Evolutionary conservation across 129 eudicot genomes (phyloP).

Genomic region (Helianthus tuberosus): DNA sequence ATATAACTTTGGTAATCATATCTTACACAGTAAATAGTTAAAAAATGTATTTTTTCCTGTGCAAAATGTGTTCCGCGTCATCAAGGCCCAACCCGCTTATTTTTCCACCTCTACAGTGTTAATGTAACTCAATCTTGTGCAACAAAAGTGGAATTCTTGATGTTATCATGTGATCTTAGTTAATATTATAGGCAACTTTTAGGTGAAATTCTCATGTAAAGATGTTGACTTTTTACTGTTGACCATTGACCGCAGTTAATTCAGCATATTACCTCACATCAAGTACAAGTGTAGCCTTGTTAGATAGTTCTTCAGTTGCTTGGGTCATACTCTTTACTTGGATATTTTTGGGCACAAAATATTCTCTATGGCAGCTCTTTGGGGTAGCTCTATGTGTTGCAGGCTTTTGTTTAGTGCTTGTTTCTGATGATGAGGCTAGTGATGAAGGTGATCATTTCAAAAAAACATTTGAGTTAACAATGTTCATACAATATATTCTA

Average conservation of each 20-base stretch:
- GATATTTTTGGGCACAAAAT: conserved; percentile 66
- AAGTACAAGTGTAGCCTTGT: conserved; percentile 78
- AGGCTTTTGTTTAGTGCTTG: conserved; percentile 71
- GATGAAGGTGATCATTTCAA: conserved; percentile 58
- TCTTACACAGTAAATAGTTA: background rate
- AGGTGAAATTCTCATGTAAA: background rate
- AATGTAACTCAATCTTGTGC: background rate
- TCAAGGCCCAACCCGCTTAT: no score
- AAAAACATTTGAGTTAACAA: background rate
- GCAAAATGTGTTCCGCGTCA: no score
- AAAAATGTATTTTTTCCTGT: background rate
- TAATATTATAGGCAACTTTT: no score
- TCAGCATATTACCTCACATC: conserved; percentile 83
- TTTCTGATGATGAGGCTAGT: conserved; percentile 64
- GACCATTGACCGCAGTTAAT: conserved; percentile 50
- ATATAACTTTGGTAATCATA: background rate
- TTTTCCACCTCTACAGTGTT: background rate
- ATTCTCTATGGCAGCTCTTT: conserved; percentile 64
- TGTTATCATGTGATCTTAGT: no score
- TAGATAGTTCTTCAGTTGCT: conserved; percentile 80
- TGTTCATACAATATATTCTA: background rate
- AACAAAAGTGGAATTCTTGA: background rate
- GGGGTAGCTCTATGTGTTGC: conserved; percentile 70
- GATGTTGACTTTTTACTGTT: conserved; percentile 11
- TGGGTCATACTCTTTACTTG: conserved; percentile 89